Percentiles rank a stretch among this genome's conserved stretches.
phyloP scores from a whole-genome alignment of 2,329 filamentous ascomycete genomes.

The Onygenales sp. region DNA sequence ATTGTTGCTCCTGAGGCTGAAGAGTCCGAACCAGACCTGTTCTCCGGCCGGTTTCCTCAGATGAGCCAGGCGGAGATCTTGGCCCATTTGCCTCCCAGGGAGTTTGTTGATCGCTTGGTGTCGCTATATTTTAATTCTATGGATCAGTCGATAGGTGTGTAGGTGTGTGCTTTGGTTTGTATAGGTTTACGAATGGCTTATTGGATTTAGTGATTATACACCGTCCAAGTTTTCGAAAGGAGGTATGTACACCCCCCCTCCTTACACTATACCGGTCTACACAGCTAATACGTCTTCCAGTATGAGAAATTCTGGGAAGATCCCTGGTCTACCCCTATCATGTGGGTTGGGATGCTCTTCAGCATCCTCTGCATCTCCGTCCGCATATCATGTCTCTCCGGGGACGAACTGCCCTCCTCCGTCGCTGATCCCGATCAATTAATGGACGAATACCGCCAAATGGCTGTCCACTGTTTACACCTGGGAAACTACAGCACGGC shows the following conservation, averaged over 20 bases:
- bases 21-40: not conserved
- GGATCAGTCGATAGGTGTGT: constrained; percentile 16
- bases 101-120: constrained; percentile 18
- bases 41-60: not conserved
- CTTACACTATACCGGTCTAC: not conserved
- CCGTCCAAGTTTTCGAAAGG: constrained; percentile 21
- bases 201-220: constrained; percentile 13
- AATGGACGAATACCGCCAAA: constrained; percentile 16
- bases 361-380: constrained; percentile 24
- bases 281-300: constrained; percentile 13
- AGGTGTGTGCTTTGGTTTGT: constrained; percentile 11
- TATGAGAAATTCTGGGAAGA: constrained; percentile 37
- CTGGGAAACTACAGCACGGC: constrained; percentile 46
- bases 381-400: not conserved
- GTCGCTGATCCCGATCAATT: not conserved
- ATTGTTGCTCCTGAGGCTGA: not conserved
- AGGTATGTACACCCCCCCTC: constrained; percentile 16
- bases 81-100: constrained; percentile 16
- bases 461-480: constrained; percentile 44
- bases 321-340: constrained; percentile 26
- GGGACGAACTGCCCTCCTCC: not conserved
- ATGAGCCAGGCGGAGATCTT: constrained; percentile 24
- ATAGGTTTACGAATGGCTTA: constrained; percentile 17
- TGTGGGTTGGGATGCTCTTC: constrained; percentile 39
- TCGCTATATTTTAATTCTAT: constrained; percentile 24